Evolutionary conservation across 2,329 filamentous ascomycete species (phyloP).

Genomic region (Trichoderma koningiopsis): DNA sequence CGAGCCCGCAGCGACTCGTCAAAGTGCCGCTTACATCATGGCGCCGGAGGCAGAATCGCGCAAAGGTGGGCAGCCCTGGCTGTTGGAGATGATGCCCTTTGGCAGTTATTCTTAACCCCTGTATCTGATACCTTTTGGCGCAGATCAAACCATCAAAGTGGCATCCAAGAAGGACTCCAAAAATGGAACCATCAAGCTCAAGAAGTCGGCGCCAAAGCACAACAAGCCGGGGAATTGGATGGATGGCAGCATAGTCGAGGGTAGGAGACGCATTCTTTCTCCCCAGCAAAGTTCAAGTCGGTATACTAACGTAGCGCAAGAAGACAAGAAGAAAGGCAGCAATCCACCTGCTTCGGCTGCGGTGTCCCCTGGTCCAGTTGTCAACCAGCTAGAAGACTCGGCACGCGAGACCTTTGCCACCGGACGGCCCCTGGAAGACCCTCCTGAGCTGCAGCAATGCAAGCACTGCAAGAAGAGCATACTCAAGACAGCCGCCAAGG

Average conservation of each 20-base stretch:
- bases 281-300: no score
- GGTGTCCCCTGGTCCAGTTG: conserved; percentile 56
- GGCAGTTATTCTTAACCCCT: not conserved
- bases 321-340: conserved; percentile 61
- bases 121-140: conserved; percentile 40
- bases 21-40: conserved; percentile 26
- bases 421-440: conserved; percentile 79
- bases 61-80: conserved; percentile 35
- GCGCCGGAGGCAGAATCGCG: conserved; percentile 32
- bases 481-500: conserved; percentile 71
- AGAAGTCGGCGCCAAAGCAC: conserved; percentile 63
- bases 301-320: conserved; percentile 33
- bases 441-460: conserved; percentile 78
- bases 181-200: conserved; percentile 61
- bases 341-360: conserved; percentile 45
- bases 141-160: conserved; percentile 64
- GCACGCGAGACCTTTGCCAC: conserved; percentile 79
- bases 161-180: conserved; percentile 58
- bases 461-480: conserved; percentile 94
- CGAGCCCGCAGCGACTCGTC: not conserved
- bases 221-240: conserved; percentile 72
- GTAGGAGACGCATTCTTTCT: conserved; percentile 41
- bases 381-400: conserved; percentile 72
- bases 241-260: conserved; percentile 64
- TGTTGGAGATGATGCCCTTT: not conserved